Evolutionary conservation across 768 basidiomycete species (phyloP), one percentile per base, ranked within the genome.

Genomic region (Tricholoma sp.): DNA sequence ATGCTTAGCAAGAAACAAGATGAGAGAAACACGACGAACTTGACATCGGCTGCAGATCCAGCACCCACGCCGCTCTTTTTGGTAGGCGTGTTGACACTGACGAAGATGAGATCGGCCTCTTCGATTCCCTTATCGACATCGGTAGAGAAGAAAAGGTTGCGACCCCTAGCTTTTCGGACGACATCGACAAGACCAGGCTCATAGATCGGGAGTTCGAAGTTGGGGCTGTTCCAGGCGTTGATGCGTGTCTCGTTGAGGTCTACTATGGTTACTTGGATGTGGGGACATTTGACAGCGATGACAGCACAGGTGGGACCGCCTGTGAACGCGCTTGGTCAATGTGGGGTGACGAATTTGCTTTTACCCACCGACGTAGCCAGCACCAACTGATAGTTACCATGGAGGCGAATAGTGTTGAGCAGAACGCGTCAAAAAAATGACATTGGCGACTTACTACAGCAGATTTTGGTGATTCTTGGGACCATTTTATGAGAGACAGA

Each of bases 41-140:
- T 97, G 68, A 99, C 86, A 76, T 99, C 97, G 58, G 97, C 97
- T 57, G 96, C 96, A 74, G 90, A 97, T 56, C 97, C 97, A 59
- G 95, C 95, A 66, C 97, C 97, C 50, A 99, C 89, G 72, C 96
- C 96, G 50, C 81, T 83, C 82, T 97, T 98, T 82, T 99, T 99
- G 54, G 97, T 99, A 17, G 97, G 97, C 8, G 97, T 98, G 76
- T 98, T 98, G 65, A 98, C 96, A 56, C 89, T 91, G 68, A 98
- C 96, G 70, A 98, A 98, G 74, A 98, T 96, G 61, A 98, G 85
- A 69, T 99, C 94, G 33, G 97, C 96, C 73, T 96, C 95, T 61
- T 76, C 81, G 68, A 99, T 97, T 57, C 80, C 94, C 70, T 87
- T 86, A 72, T 97, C 92, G 61, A 98, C 91, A 61, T 98, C 86